Evolutionary conservation across 495 filamentous ascomycete genomes (phyloP), one percentile per base, ranked within the genome.

Genomic region (Penicillium soppii): DNA sequence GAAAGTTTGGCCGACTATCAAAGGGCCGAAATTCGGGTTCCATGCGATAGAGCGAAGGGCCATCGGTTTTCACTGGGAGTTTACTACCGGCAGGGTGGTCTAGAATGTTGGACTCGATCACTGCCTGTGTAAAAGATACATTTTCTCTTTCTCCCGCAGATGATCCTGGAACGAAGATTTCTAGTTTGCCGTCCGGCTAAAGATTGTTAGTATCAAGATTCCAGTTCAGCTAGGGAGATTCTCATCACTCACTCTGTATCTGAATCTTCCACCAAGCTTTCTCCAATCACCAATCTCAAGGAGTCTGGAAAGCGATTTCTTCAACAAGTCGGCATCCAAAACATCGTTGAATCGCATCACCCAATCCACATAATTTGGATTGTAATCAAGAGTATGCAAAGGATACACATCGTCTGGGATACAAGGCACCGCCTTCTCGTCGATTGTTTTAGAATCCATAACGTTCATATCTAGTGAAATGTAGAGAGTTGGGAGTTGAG

Each of bases 281-380:
- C 63, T 61, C 74, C 76, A 80, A 47, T 69, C 63, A 17, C 62
- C 68, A 5, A 65, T 65, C 21, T 67, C 56, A 7, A 75, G 54
- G 17, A 80, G 56, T 17, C 45, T 64, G 9, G 64, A 63, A 0
- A 80, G 54, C 2, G 72, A 53, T n/a, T 40, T n/a, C 13, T 66
- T 69, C 40, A 78, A 59, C 27, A 69, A 72, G 15, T 73, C 60
- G 3, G 75, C 61, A 21, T 78, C 75, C 0, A 81, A 62, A 10
- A 79, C 67, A 30, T 79, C 73, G 47, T 81, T 70, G 32, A 79
- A 79, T 7, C 62, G 64, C 58, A 61, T 57, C 21, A 54, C 19
- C 54, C 58, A 61, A n/a, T 54, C 43, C 9, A 61, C 54, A 46
- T 40, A 52, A 20, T 25, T 42, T 21, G 43, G 54, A 19, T 54